Conservation (phyloP, 495 filamentous ascomycete species). For the Aspergillus carlsbadensis region DNA sequence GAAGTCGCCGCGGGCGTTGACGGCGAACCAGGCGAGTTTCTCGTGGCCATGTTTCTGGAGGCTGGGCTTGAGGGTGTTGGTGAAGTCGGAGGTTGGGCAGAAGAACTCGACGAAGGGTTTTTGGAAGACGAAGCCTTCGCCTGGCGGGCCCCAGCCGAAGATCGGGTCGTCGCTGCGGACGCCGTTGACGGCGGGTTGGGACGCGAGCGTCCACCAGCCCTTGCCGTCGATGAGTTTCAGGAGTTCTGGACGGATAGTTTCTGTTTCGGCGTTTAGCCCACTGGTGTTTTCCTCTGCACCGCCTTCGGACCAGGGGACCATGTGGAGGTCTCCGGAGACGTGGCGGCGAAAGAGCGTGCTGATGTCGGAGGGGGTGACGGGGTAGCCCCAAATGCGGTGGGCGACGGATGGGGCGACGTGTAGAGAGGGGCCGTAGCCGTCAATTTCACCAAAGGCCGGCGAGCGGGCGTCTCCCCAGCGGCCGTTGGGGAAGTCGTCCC, state of each 20-base stretch:
- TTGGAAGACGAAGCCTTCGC: slow-evolving; percentile 91
- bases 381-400: slow-evolving; percentile 78
- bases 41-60: slow-evolving; percentile 58
- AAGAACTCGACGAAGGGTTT: slow-evolving; percentile 99
- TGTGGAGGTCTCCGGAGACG: slow-evolving; percentile 67
- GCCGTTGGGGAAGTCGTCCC: slow-evolving; percentile 98
- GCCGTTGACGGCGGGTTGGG: slow-evolving; percentile 93
- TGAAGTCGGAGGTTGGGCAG: slow-evolving; percentile 69
- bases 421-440: slow-evolving; percentile 88
- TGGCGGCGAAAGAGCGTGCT: slow-evolving; percentile 75
- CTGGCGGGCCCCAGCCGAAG: slow-evolving; percentile 91
- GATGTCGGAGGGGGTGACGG: slow-evolving; percentile 66
- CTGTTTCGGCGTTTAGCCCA: slow-evolving; percentile 72
- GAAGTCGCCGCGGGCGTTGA: slow-evolving; percentile 69
- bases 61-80: slow-evolving; percentile 52
- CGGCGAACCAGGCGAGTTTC: slow-evolving; percentile 81
- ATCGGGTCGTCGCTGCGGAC: slow-evolving; percentile 69
- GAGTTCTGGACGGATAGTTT: slow-evolving; percentile 70
- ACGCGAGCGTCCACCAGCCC: slow-evolving; percentile 93
- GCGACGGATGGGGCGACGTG: slow-evolving; percentile 80
- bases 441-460: slow-evolving; percentile 91
- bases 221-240: slow-evolving; percentile 67
- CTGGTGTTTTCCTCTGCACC: slow-evolving; percentile 53
- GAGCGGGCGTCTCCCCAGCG: slow-evolving; percentile 91
- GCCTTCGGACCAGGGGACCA: slow-evolving; percentile 92